phyloP scores from a whole-genome alignment of 805 yeast genomes.

The Cyberlindnera sargentensis region DNA sequence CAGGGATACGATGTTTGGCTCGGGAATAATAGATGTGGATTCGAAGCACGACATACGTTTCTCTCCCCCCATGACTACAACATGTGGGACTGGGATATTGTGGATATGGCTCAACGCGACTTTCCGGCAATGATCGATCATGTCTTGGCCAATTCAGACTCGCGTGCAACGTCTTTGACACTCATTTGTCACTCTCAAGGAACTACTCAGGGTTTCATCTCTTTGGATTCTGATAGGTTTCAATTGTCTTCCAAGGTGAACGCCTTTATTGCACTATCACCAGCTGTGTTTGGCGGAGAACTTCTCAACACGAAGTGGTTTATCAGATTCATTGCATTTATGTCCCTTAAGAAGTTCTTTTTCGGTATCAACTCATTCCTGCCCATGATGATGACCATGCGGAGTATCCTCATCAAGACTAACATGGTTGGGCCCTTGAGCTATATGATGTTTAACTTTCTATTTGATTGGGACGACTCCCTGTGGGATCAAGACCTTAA shows the following conservation, averaged over 20 bases:
- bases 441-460: conserved; percentile 76
- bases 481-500: conserved; percentile 67
- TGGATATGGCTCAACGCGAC: conserved; percentile 76
- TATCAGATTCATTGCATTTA: conserved; percentile 51
- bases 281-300: conserved; percentile 86
- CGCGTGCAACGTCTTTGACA: conserved; percentile 38
- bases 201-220: conserved; percentile 74
- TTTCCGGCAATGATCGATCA: conserved; percentile 64
- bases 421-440: conserved; percentile 57
- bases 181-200: conserved; percentile 90
- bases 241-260: conserved; percentile 49
- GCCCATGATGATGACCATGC: conserved; percentile 60
- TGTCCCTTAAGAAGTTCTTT: conserved; percentile 40
- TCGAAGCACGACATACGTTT: conserved; percentile 57
- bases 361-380: conserved; percentile 79
- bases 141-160: conserved; percentile 36
- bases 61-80: conserved; percentile 35
- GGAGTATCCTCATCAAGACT: conserved; percentile 41
- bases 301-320: conserved; percentile 56
- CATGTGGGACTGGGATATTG: conserved; percentile 93
- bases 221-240: conserved; percentile 46
- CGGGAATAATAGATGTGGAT: conserved; percentile 87
- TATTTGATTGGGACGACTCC: conserved; percentile 81
- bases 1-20: conserved; percentile 83
- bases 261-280: conserved; percentile 73